phyloP scores from a whole-genome alignment of 805 yeast species.

The Hemisphaericaspora nanyangensis region DNA sequence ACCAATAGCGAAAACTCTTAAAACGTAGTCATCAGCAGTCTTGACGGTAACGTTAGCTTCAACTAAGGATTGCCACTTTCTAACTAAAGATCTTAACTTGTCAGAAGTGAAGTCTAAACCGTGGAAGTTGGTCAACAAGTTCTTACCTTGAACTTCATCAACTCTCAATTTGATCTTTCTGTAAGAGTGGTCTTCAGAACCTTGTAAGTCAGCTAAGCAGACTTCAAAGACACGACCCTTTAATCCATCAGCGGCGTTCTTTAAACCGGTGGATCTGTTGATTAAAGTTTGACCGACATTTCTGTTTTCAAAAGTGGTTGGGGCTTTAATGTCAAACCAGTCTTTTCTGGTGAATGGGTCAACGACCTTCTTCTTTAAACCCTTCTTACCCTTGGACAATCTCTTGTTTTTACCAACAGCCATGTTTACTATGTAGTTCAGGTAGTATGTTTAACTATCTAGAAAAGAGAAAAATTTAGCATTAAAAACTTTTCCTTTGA shows the following conservation, averaged over 20 bases:
- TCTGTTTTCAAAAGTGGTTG: conserved; percentile 97
- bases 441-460: neutral
- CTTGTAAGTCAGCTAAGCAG: conserved; percentile 95
- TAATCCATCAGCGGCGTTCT: conserved; percentile 96
- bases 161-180: conserved; percentile 97
- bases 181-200: conserved; percentile 97
- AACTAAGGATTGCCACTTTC: conserved; percentile 98
- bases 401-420: conserved; percentile 62
- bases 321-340: conserved; percentile 98
- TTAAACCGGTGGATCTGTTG: conserved; percentile 97
- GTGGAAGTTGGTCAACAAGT: conserved; percentile 98
- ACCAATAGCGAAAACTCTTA: conserved; percentile 95
- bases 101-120: conserved; percentile 98
- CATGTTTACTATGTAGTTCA: conserved; percentile 32
- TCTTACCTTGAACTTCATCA: conserved; percentile 98
- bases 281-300: conserved; percentile 97
- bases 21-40: conserved; percentile 95
- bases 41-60: conserved; percentile 98
- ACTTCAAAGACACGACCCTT: conserved; percentile 98
- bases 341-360: conserved; percentile 99
- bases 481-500: neutral
- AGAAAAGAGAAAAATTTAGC: neutral
- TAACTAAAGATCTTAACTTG: conserved; percentile 94
- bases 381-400: conserved; percentile 88
- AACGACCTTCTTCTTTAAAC: conserved; percentile 97